Percentiles rank a stretch among this genome's conserved stretches.
phyloP scores from a whole-genome alignment of 2,329 filamentous ascomycete genomes.

The Alternaria panax region DNA sequence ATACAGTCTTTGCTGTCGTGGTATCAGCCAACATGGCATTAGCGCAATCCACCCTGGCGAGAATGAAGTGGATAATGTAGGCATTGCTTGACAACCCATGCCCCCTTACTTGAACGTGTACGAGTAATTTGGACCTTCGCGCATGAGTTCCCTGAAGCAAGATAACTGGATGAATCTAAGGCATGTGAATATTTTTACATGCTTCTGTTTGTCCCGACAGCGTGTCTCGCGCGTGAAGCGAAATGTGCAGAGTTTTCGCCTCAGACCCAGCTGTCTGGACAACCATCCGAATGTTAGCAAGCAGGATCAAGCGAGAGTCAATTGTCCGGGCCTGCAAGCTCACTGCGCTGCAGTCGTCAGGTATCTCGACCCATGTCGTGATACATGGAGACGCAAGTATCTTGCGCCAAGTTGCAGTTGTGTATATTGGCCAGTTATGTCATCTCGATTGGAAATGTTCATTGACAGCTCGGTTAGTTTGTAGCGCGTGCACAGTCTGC shows the following conservation, averaged over 20 bases:
- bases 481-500: slow-evolving; percentile 30
- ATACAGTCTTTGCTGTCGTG: slow-evolving; percentile 2
- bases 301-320: slow-evolving; percentile 20
- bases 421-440: slow-evolving; percentile 12
- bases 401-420: slow-evolving; percentile 16
- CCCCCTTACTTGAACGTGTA: slow-evolving; percentile 20
- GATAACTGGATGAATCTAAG: slow-evolving; percentile 7
- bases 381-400: slow-evolving; percentile 17
- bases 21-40: neutral
- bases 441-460: slow-evolving; percentile 24
- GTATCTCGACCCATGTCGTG: slow-evolving; percentile 10
- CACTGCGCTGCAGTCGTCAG: slow-evolving; percentile 18
- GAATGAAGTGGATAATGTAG: neutral
- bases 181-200: slow-evolving; percentile 11
- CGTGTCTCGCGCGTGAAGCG: slow-evolving; percentile 30
- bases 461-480: slow-evolving; percentile 17
- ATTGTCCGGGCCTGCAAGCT: slow-evolving; percentile 23
- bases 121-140: slow-evolving; percentile 10
- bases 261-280: slow-evolving; percentile 33
- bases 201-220: slow-evolving; percentile 26
- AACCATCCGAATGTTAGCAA: slow-evolving; percentile 27
- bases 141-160: slow-evolving; percentile 7
- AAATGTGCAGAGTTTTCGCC: slow-evolving; percentile 28
- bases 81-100: slow-evolving; percentile 6
- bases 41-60: slow-evolving; percentile 7